phyloP scores from a whole-genome alignment of 495 filamentous ascomycete genomes.

The Apiosordaria backusii region DNA sequence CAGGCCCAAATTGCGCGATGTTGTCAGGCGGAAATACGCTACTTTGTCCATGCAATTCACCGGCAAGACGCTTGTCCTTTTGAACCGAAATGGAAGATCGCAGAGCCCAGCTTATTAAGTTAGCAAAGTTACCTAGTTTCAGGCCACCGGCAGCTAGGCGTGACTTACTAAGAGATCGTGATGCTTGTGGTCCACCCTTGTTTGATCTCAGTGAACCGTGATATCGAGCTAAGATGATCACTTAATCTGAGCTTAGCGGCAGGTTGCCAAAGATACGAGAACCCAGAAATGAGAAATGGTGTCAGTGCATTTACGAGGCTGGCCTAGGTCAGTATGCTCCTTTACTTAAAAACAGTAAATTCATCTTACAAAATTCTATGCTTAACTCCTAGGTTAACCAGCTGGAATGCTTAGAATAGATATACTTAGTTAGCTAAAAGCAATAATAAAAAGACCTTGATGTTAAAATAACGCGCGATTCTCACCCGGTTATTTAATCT shows the following conservation, averaged over 20 bases:
- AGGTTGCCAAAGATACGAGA: neutral
- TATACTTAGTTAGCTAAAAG: too few species aligned
- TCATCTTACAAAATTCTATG: neutral
- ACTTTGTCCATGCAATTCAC: slow-evolving; percentile 14
- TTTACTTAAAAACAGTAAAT: neutral
- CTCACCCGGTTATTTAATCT: too few species aligned
- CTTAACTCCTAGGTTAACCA: neutral
- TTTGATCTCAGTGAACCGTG: slow-evolving; percentile 15
- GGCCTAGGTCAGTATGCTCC: neutral
- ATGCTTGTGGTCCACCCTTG: slow-evolving; percentile 18
- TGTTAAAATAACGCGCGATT: too few species aligned
- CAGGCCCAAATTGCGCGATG: slow-evolving; percentile 7
- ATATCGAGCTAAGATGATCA: slow-evolving; percentile 16
- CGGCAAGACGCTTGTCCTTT: neutral
- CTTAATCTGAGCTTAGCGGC: neutral
- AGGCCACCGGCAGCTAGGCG: neutral
- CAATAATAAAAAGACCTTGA: too few species aligned
- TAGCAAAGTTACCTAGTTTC: neutral
- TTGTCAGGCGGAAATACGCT: slow-evolving; percentile 20
- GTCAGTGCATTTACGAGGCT: slow-evolving; percentile 10
- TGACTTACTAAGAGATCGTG: slow-evolving; percentile 12
- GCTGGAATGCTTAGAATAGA: neutral
- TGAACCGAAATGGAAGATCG: neutral
- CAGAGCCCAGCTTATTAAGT: neutral
- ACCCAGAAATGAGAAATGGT: neutral